A percentile compares a stretch with the other conserved stretches of the same genome.
Evolutionary conservation across 257 asterid genomes (phyloP).

Genomic region (Forsythia suspensa): DNA sequence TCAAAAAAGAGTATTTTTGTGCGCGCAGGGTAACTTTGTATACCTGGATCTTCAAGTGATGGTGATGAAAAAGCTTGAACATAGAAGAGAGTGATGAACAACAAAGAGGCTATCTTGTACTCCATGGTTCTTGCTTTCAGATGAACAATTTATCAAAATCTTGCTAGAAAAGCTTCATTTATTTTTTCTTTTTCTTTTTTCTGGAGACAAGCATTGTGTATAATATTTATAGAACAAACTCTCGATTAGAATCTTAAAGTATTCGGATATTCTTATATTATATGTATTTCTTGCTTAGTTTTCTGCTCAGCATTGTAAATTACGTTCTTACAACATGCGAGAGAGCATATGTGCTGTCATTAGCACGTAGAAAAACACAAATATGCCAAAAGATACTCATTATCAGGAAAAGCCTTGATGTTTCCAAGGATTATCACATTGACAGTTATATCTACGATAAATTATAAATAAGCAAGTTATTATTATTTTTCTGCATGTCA

Average conservation of each 20-base stretch:
- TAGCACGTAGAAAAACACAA: slow-evolving; percentile 20
- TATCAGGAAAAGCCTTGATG: slow-evolving; percentile 1
- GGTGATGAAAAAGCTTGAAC: slow-evolving; percentile 26
- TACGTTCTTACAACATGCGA: slow-evolving; percentile 20
- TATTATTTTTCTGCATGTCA: too few species aligned
- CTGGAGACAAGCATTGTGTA: slow-evolving; percentile 7
- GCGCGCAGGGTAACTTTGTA: neutral
- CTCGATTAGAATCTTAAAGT: slow-evolving; percentile 32
- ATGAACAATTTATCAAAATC: neutral
- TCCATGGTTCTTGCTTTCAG: slow-evolving; percentile 21
- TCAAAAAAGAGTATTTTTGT: too few species aligned
- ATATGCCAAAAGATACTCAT: neutral
- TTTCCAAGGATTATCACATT: neutral
- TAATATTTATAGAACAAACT: slow-evolving; percentile 28
- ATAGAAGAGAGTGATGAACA: slow-evolving; percentile 20
- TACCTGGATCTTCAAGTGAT: slow-evolving; percentile 51
- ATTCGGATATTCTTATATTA: slow-evolving; percentile 33
- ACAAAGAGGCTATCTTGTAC: slow-evolving; percentile 1
- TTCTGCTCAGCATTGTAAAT: slow-evolving; percentile 32
- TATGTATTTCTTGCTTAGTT: slow-evolving; percentile 25
- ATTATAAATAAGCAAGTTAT: too few species aligned
- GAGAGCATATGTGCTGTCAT: slow-evolving; percentile 18
- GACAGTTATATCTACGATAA: neutral
- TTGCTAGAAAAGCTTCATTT: slow-evolving; percentile 8
- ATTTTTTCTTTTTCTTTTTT: slow-evolving; percentile 1